Conservation (phyloP, 2,329 filamentous ascomycete genomes). For the Akanthomyces muscarius region DNA sequence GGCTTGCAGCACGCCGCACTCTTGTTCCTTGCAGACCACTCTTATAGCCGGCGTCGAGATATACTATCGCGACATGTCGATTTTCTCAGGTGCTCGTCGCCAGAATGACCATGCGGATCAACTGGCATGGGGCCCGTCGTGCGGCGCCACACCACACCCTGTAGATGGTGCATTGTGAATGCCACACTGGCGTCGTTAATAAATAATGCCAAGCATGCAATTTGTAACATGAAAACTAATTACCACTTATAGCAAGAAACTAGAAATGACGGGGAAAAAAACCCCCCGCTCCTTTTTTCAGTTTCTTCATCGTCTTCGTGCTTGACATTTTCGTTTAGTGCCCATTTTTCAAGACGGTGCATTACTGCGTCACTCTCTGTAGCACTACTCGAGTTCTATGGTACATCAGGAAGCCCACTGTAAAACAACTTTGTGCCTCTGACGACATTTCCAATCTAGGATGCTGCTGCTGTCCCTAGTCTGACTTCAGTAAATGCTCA, state of each 20-base stretch:
- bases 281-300: background rate
- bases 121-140: background rate
- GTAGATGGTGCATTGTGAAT: background rate
- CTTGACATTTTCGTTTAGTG: too few relatives aligned
- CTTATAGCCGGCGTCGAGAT: background rate
- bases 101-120: background rate
- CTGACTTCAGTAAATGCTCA: too few relatives aligned
- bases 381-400: background rate
- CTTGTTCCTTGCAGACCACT: background rate
- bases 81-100: background rate
- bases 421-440: too few relatives aligned
- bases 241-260: too few relatives aligned
- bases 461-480: too few relatives aligned
- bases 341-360: too few relatives aligned
- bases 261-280: too few relatives aligned
- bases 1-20: too few relatives aligned
- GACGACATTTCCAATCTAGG: too few relatives aligned
- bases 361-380: background rate
- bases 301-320: too few relatives aligned
- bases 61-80: background rate
- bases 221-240: background rate
- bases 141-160: background rate
- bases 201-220: background rate
- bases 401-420: too few relatives aligned
- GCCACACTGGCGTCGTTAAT: background rate